These are phyloP conservation scores for Fusarium cyanostomum DNA, from an alignment of 2,329 filamentous ascomycete genomes.

Conservation along the genomic window DNA sequence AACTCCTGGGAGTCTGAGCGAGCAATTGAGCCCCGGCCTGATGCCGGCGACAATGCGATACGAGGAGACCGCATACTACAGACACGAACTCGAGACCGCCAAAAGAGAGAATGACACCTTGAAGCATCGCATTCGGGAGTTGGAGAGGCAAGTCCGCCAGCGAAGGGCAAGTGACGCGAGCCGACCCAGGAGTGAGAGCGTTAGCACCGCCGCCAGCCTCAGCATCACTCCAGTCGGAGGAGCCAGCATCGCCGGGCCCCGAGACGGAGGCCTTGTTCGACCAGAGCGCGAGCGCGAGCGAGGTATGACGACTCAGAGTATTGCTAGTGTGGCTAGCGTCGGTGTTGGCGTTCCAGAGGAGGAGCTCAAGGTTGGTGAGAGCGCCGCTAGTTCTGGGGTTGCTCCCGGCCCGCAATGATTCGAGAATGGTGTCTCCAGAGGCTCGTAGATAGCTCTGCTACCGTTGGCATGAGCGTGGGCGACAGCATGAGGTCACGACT, in stretches of 20 bases:
- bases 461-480: background rate
- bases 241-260: conserved; percentile 57
- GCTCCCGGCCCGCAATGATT: conserved; percentile 23
- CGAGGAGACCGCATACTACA: conserved; percentile 69
- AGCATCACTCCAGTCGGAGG: conserved; percentile 51
- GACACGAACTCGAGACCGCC: conserved; percentile 67
- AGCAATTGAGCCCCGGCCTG: conserved; percentile 62
- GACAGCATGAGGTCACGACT: conserved; percentile 33
- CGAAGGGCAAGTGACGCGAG: conserved; percentile 58
- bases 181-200: conserved; percentile 61
- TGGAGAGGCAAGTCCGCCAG: conserved; percentile 65
- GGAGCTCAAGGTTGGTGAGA: conserved; percentile 69
- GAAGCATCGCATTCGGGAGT: conserved; percentile 68
- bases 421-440: background rate
- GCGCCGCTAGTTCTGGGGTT: conserved; percentile 61
- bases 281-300: conserved; percentile 51
- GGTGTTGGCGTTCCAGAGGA: conserved; percentile 67
- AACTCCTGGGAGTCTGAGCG: conserved; percentile 51
- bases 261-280: conserved; percentile 48
- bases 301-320: conserved; percentile 54
- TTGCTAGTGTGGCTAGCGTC: conserved; percentile 57
- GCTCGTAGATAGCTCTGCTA: background rate
- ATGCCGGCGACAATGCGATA: conserved; percentile 67
- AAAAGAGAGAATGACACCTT: conserved; percentile 72
- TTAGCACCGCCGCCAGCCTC: conserved; percentile 62